Evolutionary conservation across 2,329 filamentous ascomycete species (phyloP).

Genomic region (Alternaria consortialis): DNA sequence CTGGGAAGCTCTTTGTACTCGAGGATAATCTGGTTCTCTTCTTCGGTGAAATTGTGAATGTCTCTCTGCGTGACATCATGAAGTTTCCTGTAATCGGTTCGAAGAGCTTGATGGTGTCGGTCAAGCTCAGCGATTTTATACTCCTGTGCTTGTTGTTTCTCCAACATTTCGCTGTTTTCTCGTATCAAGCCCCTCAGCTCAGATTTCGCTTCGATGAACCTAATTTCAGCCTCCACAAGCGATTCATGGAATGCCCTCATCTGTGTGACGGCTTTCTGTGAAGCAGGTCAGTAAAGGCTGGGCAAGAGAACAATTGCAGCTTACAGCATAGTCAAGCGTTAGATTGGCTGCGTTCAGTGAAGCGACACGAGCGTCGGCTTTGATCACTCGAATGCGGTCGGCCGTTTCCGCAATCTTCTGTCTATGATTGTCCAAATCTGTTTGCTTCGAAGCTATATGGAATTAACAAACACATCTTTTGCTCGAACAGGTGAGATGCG

Average conservation of each 20-base stretch:
- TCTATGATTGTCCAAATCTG: constrained; percentile 55
- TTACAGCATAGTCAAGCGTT: constrained; percentile 65
- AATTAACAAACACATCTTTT: constrained; percentile 30
- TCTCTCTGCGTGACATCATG: constrained; percentile 26
- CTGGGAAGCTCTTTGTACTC: constrained; percentile 30
- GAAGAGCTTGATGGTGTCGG: constrained; percentile 16
- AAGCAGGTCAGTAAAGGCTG: constrained; percentile 22
- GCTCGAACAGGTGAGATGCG: constrained; percentile 31
- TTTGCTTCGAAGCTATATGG: constrained; percentile 54
- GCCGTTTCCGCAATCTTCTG: constrained; percentile 55
- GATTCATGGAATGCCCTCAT: constrained; percentile 70
- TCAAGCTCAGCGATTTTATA: constrained; percentile 29
- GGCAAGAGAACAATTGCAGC: constrained; percentile 23
- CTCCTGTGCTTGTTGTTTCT: constrained; percentile 47
- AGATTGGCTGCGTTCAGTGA: constrained; percentile 51
- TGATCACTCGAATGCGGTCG: constrained; percentile 61
- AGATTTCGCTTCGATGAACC: constrained; percentile 81
- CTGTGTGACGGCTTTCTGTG: constrained; percentile 65
- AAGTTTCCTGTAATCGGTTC: constrained; percentile 23
- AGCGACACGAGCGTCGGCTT: constrained; percentile 48
- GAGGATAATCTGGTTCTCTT: constrained; percentile 34
- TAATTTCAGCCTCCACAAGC: constrained; percentile 74
- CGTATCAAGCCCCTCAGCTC: constrained; percentile 75
- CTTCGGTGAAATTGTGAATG: constrained; percentile 31
- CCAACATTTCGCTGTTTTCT: constrained; percentile 60